Evolutionary conservation across 495 filamentous ascomycete species (phyloP).

Genomic region (Talaromyces ruber): DNA sequence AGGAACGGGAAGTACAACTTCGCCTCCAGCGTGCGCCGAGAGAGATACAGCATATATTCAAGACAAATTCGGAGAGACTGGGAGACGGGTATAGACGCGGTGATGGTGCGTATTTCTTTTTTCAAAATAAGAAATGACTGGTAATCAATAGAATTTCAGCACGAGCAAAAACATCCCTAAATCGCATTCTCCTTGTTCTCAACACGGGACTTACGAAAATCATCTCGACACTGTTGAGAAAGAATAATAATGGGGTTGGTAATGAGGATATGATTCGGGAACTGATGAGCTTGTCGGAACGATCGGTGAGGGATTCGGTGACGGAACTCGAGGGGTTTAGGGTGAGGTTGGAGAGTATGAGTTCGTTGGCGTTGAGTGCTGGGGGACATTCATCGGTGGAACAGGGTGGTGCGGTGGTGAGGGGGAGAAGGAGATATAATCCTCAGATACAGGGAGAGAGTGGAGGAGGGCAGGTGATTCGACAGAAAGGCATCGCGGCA

Average conservation of each 20-base stretch:
- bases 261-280: neutral
- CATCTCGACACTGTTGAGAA: neutral
- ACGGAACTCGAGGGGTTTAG: neutral
- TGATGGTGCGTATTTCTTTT: neutral
- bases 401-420: neutral
- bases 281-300: neutral
- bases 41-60: neutral
- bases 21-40: neutral
- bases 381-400: neutral
- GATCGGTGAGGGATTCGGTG: neutral
- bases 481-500: neutral
- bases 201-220: neutral
- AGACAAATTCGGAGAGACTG: neutral
- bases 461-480: neutral
- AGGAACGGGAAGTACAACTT: neutral
- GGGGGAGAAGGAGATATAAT: neutral
- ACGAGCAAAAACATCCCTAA: neutral
- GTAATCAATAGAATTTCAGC: neutral
- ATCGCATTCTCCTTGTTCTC: neutral
- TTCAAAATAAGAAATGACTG: neutral
- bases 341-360: constrained; percentile 1
- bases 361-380: neutral
- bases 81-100: neutral
- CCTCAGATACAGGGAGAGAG: neutral
- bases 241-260: neutral